Conservation (phyloP, 768 basidiomycete genomes). For the Rhizopogon vesiculosus region DNA sequence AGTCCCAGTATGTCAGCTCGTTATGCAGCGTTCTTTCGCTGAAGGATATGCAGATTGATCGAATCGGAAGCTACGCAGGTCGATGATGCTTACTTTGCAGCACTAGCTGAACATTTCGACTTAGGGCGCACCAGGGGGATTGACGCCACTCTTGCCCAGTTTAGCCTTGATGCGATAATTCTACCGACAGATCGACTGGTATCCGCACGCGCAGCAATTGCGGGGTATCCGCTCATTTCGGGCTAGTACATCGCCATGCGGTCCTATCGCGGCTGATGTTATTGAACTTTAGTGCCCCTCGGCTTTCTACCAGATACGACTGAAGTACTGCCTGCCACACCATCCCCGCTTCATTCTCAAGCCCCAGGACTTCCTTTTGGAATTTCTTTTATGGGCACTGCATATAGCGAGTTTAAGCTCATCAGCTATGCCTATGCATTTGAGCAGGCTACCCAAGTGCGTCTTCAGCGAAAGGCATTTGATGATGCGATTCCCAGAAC, state of each 20-base stretch:
- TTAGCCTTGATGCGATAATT: conserved; percentile 47
- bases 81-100: conserved; percentile 34
- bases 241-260: conserved; percentile 12
- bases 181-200: conserved; percentile 32
- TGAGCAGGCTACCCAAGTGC: conserved; percentile 52
- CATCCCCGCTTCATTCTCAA: conserved; percentile 30
- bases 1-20: conserved; percentile 21
- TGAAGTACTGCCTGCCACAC: conserved; percentile 20
- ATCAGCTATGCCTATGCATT: conserved; percentile 42
- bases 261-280: background rate
- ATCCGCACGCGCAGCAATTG: conserved; percentile 26
- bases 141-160: conserved; percentile 42
- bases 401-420: conserved; percentile 39
- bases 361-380: conserved; percentile 39
- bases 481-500: conserved; percentile 52
- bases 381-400: conserved; percentile 39
- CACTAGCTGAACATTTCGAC: conserved; percentile 40
- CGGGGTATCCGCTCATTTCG: conserved; percentile 33
- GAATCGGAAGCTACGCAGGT: conserved; percentile 16
- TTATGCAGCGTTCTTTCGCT: conserved; percentile 15
- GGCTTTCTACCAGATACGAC: conserved; percentile 33
- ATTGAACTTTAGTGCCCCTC: conserved; percentile 36
- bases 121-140: conserved; percentile 51
- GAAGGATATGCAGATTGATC: conserved; percentile 14
- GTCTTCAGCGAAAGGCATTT: conserved; percentile 44